Evolutionary conservation across 1,284 basidiomycete species (phyloP).

Genomic region (Cryptococcus jaspeensis): DNA sequence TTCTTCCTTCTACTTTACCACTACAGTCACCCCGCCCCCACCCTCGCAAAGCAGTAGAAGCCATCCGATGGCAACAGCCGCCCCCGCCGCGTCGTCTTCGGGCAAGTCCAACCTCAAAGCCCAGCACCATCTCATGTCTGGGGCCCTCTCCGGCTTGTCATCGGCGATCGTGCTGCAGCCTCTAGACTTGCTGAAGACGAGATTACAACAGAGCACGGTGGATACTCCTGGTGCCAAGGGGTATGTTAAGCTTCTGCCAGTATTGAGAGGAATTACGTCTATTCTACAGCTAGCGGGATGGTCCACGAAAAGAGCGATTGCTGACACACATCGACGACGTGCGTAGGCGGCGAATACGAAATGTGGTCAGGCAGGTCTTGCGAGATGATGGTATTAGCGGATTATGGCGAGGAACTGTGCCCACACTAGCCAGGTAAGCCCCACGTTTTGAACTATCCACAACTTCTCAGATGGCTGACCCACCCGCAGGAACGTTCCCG

Average conservation of each 20-base stretch:
- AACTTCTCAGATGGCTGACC: constrained; percentile 28
- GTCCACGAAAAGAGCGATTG: not conserved
- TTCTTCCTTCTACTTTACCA: not conserved
- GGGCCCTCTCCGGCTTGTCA: constrained; percentile 49
- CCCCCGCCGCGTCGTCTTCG: constrained; percentile 4
- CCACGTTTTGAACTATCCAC: not conserved
- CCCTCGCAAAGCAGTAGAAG: not conserved
- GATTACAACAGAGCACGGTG: constrained; percentile 65
- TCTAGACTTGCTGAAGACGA: constrained; percentile 81
- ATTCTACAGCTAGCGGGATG: not conserved
- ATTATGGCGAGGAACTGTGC: constrained; percentile 75
- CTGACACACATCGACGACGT: not conserved
- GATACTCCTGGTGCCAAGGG: constrained; percentile 8
- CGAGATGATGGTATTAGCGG: constrained; percentile 51
- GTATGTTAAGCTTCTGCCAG: not conserved
- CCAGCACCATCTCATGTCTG: constrained; percentile 48
- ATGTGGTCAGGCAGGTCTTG: constrained; percentile 45
- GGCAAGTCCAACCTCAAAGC: constrained; percentile 26
- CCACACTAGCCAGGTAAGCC: constrained; percentile 70
- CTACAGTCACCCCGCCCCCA: not conserved
- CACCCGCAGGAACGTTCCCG: constrained; percentile 75
- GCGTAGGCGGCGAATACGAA: constrained; percentile 28
- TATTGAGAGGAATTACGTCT: not conserved
- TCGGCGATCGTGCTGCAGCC: constrained; percentile 50
- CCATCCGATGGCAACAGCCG: constrained; percentile 1